A percentile compares a stretch with the other conserved stretches of the same genome.
phyloP scores from a whole-genome alignment of 2,329 filamentous ascomycete species.

The Decorospora gaudefroyi region DNA sequence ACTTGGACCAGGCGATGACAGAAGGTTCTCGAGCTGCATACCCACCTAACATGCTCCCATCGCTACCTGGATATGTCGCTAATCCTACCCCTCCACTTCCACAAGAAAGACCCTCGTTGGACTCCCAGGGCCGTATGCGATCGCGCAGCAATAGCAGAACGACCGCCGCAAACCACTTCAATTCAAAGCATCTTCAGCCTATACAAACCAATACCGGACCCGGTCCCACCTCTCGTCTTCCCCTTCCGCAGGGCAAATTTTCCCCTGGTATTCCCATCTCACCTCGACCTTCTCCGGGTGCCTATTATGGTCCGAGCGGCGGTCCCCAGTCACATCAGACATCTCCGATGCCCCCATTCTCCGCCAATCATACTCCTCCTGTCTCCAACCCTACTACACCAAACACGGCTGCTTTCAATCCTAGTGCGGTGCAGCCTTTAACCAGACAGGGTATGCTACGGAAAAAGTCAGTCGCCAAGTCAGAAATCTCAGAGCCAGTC shows the following conservation, averaged over 20 bases:
- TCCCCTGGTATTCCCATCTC: slow-evolving; percentile 43
- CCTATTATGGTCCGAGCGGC: slow-evolving; percentile 41
- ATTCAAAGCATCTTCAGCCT: slow-evolving; percentile 46
- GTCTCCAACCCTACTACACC: slow-evolving; percentile 54
- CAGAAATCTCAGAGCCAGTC: slow-evolving; percentile 64
- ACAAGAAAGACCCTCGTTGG: slow-evolving; percentile 32
- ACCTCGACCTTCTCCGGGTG: slow-evolving; percentile 45
- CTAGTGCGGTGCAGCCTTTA: slow-evolving; percentile 35
- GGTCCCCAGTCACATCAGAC: slow-evolving; percentile 47
- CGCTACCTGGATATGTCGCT: slow-evolving; percentile 42
- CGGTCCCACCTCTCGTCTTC: slow-evolving; percentile 31
- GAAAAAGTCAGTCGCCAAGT: slow-evolving; percentile 64
- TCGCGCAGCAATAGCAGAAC: slow-evolving; percentile 48
- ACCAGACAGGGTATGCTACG: slow-evolving; percentile 46
- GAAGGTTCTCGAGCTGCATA: slow-evolving; percentile 49
- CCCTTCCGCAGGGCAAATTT: slow-evolving; percentile 31
- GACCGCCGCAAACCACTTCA: slow-evolving; percentile 41
- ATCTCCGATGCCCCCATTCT: slow-evolving; percentile 55
- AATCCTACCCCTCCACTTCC: slow-evolving; percentile 37
- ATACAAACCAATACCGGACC: slow-evolving; percentile 39
- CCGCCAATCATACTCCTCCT: slow-evolving; percentile 60
- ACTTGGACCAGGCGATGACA: slow-evolving; percentile 56
- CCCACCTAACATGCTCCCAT: slow-evolving; percentile 41
- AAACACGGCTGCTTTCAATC: slow-evolving; percentile 42
- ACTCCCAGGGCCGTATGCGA: slow-evolving; percentile 35